A percentile compares a stretch with the other conserved stretches of the same genome.
phyloP scores from a whole-genome alignment of 2,329 filamentous ascomycete genomes.

The Ophiocordyceps camponoti-floridani region DNA sequence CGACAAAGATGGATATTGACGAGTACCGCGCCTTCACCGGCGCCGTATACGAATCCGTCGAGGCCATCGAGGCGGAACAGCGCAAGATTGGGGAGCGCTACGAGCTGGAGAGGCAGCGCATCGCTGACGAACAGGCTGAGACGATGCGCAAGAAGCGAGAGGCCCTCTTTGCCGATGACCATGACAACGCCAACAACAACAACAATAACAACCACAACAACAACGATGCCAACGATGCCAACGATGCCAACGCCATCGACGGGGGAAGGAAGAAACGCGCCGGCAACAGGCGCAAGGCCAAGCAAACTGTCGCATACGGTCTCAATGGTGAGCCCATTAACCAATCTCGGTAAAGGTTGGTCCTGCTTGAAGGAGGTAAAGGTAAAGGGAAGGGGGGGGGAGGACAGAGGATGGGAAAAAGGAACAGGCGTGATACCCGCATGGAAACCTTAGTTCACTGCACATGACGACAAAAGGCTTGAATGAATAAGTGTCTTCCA shows the following conservation, averaged over 20 bases:
- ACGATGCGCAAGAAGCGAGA: slow-evolving; percentile 28
- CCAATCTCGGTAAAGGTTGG: neutral
- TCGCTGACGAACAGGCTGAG: slow-evolving; percentile 28
- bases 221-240: no score
- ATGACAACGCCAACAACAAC: no score
- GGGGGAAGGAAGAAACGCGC: slow-evolving; percentile 16
- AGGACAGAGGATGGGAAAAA: neutral
- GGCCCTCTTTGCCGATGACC: slow-evolving; percentile 29
- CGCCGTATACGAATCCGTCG: slow-evolving; percentile 34
- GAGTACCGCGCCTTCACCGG: slow-evolving; percentile 39
- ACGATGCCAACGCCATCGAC: slow-evolving; percentile 2
- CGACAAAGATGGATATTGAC: slow-evolving; percentile 38
- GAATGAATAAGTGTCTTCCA: no score
- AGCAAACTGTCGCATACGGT: slow-evolving; percentile 16
- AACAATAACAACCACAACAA: no score
- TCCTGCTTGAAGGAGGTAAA: no score
- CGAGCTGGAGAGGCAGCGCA: slow-evolving; percentile 22
- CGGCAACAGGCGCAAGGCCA: slow-evolving; percentile 11
- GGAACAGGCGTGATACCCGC: neutral
- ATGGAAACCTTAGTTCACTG: no score
- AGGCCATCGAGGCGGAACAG: slow-evolving; percentile 37
- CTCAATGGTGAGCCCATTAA: slow-evolving; percentile 18
- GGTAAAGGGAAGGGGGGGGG: neutral
- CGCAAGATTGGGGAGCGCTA: slow-evolving; percentile 25
- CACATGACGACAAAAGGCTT: no score